Evolutionary conservation across 1,139 yeast genomes (phyloP).

Genomic region (Kodamaea fungicola): DNA sequence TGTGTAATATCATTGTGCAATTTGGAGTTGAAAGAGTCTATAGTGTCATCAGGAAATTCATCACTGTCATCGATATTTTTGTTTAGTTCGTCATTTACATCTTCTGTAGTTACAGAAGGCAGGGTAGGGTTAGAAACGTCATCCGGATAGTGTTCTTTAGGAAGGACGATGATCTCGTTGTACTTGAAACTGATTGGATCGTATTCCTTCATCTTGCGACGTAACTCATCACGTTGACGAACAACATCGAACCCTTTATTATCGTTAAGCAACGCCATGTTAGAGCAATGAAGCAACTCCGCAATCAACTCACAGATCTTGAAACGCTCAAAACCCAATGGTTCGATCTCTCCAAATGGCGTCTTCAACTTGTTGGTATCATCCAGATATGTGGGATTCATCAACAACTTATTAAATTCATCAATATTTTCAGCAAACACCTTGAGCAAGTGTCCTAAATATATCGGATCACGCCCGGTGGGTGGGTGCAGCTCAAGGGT

Average conservation of each 20-base stretch:
- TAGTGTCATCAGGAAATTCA: slow-evolving; percentile 38
- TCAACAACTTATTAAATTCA: slow-evolving; percentile 48
- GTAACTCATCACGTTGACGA: slow-evolving; percentile 65
- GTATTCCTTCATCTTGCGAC: slow-evolving; percentile 46
- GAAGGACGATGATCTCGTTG: slow-evolving; percentile 43
- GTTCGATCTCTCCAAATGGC: slow-evolving; percentile 59
- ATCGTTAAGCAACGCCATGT: slow-evolving; percentile 91
- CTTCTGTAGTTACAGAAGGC: slow-evolving; percentile 7
- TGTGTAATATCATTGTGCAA: slow-evolving; percentile 18
- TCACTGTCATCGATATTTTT: slow-evolving; percentile 14
- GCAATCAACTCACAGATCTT: slow-evolving; percentile 94
- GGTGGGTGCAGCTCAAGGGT: slow-evolving; percentile 94
- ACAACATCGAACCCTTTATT: slow-evolving; percentile 80
- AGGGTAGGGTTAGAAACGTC: slow-evolving; percentile 5
- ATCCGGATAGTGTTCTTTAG: slow-evolving; percentile 19
- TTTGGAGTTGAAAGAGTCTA: slow-evolving; percentile 45
- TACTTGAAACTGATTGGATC: slow-evolving; percentile 49
- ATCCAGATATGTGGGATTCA: slow-evolving; percentile 19
- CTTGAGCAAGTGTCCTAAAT: slow-evolving; percentile 80
- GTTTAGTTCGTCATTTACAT: slow-evolving; percentile 5
- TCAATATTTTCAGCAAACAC: slow-evolving; percentile 77
- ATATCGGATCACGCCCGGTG: slow-evolving; percentile 89
- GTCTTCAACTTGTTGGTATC: slow-evolving; percentile 47
- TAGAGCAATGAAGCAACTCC: slow-evolving; percentile 91
- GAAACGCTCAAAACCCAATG: slow-evolving; percentile 92